Evolutionary conservation across 148 eudicot genomes (phyloP), one percentile per base, ranked within the genome.

Genomic region (Tetragonia tetragonoides): DNA sequence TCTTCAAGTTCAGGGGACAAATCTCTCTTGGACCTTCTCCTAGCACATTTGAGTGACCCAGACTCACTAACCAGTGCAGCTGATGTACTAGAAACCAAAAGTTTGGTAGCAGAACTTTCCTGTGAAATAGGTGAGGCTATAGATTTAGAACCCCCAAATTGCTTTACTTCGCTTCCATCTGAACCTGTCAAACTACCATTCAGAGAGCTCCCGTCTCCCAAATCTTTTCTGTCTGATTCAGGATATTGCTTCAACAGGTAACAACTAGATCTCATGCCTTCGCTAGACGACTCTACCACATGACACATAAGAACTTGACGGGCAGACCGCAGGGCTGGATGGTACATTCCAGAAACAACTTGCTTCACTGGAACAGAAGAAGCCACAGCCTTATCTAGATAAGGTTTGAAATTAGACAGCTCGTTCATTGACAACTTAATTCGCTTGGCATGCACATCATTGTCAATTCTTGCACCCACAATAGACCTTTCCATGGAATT

Each of bases 251-350:
- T 91, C 49, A 88, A 81, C 74, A 90, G 79, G 81, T 89, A 95
- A 72, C 86, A 85, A 72, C 93, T 90, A 70, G 90, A 89, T 76
- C 81, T 84, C 67, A 95, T 80, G 23, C 91, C 90, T 76, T 83
- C 77, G 23, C 85, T 66, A 60, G 93, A 91, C 73, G 97, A 95
- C 85, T 93, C 97, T 81, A 95, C 97, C 78, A 95, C 77, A 74
- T 86, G 90, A 84, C 89, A 90, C 78, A 85, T 87, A 70, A 92
- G 81, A 78, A 74, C 57, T 68, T 77, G 76, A 81, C 79, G 54
- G 76, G 77, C 68, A 68, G 82, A 82, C 61, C 23, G 75, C 34
- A 40, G 75, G 42, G 76, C 70, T 37, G 87, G 84, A 24, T 65
- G 82, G 63, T 64, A 79, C 67, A 78, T 69, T 75, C 85, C 86